phyloP scores from a whole-genome alignment of 2,329 filamentous ascomycete species.

The Ophiostoma sp. region DNA sequence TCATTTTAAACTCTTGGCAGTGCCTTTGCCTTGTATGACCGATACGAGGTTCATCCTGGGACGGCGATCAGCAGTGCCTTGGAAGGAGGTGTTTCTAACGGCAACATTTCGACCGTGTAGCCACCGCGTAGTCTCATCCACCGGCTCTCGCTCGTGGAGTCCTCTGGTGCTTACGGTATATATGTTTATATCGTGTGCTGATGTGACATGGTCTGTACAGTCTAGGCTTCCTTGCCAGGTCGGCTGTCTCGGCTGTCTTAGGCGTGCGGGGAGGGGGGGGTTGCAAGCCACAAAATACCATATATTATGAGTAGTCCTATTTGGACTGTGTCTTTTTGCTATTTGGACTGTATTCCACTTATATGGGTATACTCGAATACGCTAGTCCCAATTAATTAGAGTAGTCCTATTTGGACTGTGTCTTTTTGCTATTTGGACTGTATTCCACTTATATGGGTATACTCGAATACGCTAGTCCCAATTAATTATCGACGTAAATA shows the following conservation, averaged over 20 bases:
- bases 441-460: too few relatives aligned
- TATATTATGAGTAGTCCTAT: too few relatives aligned
- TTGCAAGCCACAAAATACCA: constrained; percentile 4
- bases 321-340: too few relatives aligned
- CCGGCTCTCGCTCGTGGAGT: constrained; percentile 2
- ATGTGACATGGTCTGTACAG: neutral
- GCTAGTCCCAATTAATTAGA: too few relatives aligned
- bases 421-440: too few relatives aligned
- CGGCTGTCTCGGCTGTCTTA: constrained; percentile 1
- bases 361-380: too few relatives aligned
- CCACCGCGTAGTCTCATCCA: neutral
- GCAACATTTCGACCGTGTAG: neutral
- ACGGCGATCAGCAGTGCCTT: neutral
- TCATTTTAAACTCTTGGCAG: constrained; percentile 1
- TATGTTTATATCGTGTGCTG: neutral
- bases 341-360: too few relatives aligned
- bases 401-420: too few relatives aligned
- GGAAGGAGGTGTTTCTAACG: neutral
- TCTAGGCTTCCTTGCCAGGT: too few relatives aligned
- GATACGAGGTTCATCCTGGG: neutral
- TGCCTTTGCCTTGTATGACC: neutral
- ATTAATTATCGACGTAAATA: too few relatives aligned
- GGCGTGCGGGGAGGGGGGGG: neutral
- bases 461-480: too few relatives aligned
- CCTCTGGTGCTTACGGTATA: neutral